Evolutionary conservation across 2,329 filamentous ascomycete genomes (phyloP).

Genomic region (Phymatotrichopsis omnivora): DNA sequence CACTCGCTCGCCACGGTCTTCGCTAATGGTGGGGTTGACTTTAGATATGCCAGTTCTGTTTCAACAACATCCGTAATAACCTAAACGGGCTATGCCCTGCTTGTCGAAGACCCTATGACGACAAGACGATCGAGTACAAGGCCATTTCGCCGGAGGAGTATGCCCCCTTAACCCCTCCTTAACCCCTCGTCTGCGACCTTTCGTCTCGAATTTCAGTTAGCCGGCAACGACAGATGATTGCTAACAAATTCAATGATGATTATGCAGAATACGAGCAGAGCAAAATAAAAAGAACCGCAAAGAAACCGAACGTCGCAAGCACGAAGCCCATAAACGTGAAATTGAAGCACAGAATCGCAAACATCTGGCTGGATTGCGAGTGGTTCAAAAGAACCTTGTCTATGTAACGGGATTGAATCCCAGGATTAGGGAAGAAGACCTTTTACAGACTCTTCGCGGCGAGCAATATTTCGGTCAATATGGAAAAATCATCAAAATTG

Average conservation of each 20-base stretch:
- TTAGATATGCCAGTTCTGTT: constrained; percentile 98
- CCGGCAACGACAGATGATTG: background rate
- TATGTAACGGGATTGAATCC: constrained; percentile 94
- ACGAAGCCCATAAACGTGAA: constrained; percentile 91
- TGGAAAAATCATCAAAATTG: constrained; percentile 96
- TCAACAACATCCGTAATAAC: constrained; percentile 97
- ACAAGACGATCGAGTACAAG: constrained; percentile 95
- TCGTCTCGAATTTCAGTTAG: background rate
- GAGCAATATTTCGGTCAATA: constrained; percentile 96
- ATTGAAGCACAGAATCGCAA: constrained; percentile 92
- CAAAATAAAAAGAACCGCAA: constrained; percentile 68
- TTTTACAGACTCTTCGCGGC: constrained; percentile 81
- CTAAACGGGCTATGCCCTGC: constrained; percentile 98
- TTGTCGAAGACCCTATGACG: constrained; percentile 88
- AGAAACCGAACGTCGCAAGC: constrained; percentile 76
- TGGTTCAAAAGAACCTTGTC: constrained; percentile 96
- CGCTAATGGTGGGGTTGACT: constrained; percentile 2
- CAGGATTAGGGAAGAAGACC: constrained; percentile 80
- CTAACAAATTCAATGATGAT: background rate
- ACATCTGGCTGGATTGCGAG: constrained; percentile 86
- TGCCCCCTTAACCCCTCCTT: constrained; percentile 34
- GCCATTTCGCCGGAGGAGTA: constrained; percentile 92
- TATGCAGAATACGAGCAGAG: constrained; percentile 42
- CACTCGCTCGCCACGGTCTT: background rate
- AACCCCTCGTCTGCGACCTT: background rate